Conservation (phyloP, 2,329 filamentous ascomycete genomes). For the Coniochaeta hoffmannii region DNA sequence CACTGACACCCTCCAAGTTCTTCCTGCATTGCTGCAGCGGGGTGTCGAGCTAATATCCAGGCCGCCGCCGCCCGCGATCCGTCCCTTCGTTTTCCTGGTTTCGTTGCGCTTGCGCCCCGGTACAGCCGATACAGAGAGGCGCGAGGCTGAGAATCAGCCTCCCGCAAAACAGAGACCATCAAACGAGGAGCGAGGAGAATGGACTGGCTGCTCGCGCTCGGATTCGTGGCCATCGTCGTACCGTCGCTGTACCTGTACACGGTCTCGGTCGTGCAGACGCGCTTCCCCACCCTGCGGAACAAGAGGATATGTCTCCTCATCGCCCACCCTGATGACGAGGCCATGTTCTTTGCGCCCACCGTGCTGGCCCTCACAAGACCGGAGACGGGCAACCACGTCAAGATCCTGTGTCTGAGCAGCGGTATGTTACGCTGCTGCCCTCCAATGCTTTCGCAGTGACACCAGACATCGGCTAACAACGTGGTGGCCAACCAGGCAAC, state of each 20-base stretch:
- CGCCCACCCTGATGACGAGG: conserved; percentile 96
- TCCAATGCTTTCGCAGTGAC: conserved; percentile 6
- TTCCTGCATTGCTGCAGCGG: background rate
- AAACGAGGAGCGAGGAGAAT: conserved; percentile 10
- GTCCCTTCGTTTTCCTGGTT: background rate
- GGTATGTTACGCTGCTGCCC: conserved; percentile 37
- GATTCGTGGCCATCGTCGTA: conserved; percentile 30
- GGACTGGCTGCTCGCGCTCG: conserved; percentile 19
- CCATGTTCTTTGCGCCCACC: conserved; percentile 97
- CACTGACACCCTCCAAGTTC: background rate
- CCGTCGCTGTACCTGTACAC: conserved; percentile 48
- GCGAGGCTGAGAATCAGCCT: conserved; percentile 1
- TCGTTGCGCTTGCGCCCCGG: background rate
- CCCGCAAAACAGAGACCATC: background rate
- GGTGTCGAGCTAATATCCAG: background rate
- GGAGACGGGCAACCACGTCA: conserved; percentile 78
- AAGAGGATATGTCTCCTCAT: conserved; percentile 90
- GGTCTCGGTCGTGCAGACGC: conserved; percentile 34
- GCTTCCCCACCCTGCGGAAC: conserved; percentile 62
- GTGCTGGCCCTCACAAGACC: conserved; percentile 77
- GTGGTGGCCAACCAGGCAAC: conserved; percentile 47
- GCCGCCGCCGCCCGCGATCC: background rate
- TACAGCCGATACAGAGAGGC: background rate
- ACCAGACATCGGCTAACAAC: background rate
- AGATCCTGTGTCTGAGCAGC: conserved; percentile 87